Base-by-base conservation (phyloP, 2,329 filamentous ascomycete species). In the Ascocoryne sarcoides region DNA sequence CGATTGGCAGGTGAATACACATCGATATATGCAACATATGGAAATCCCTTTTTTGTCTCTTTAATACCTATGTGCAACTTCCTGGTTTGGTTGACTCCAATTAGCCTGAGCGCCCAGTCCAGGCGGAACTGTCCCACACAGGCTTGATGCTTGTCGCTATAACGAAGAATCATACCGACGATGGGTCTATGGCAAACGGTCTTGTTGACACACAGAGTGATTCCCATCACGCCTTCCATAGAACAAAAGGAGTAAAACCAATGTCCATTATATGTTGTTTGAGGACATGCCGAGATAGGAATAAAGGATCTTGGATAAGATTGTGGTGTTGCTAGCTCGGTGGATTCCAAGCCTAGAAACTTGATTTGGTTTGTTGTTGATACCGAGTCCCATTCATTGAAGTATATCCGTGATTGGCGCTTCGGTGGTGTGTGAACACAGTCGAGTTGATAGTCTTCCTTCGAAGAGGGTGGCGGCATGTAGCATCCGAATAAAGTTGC, bases 171-270 rank as follows among this genome's bases (percentile, higher is more conserved):
- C 35, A 37, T 37, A 20, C 35, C 35, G 21, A 37, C 28, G 21
- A 37, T 37, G 17, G 35, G 35, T 37, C 15, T 37, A 15, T 37
- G 35, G 19, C 35, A 37, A 37, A 17, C 18, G 16, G 35, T 37
- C 35, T 37, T 37, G 35, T 37, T 15, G 16, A 37, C 21, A 17
- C 35, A 37, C 21, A 37, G 15, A 37, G 35, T 37, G 17, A 37
- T 28, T 37, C 28, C 21, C 28, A 37, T 37, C 12, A 37, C 35
- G 28, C 28, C 35, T 37, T 37, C 21, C 35, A 37, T 37, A 26
- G 35, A 37, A 37, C 35, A 37, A 37, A 26, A 37, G n/a, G 35
- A 37, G 35, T 37, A 37, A 28, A 26, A 37, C 35, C 35, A 37
- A 5, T 10, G 35, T 28, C 28, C 35, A 20, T 37, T 28, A 16